phyloP scores from a whole-genome alignment of 345 rosid genomes.

The Moricandia arvensis region DNA sequence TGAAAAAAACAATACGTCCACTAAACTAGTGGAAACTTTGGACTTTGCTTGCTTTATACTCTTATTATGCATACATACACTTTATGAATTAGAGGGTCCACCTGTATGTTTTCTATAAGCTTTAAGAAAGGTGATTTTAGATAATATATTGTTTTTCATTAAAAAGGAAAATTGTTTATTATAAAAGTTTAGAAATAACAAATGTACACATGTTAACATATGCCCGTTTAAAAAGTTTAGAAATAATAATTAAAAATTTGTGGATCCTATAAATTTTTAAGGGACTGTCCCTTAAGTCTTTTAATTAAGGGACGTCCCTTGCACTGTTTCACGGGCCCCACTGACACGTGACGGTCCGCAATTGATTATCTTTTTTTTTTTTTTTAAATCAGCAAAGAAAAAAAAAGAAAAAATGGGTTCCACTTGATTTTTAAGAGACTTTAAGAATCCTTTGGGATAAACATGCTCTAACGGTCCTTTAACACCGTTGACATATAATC shows the following conservation, averaged over 20 bases:
- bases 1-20: slow-evolving; percentile 17
- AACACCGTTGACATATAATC: slow-evolving; percentile 40
- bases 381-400: no score
- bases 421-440: no score
- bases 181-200: neutral
- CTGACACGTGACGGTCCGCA: no score
- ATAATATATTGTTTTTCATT: neutral
- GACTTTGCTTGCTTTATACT: slow-evolving; percentile 43
- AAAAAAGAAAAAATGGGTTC: no score
- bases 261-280: no score
- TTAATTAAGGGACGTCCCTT: no score
- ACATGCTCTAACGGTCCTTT: slow-evolving; percentile 37
- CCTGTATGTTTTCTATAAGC: slow-evolving; percentile 18
- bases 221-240: no score
- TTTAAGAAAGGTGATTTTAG: slow-evolving; percentile 22
- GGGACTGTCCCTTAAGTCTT: no score
- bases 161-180: neutral
- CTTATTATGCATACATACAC: slow-evolving; percentile 28
- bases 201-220: neutral
- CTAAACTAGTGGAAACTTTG: slow-evolving; percentile 37
- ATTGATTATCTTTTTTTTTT: no score
- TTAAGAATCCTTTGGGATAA: no score
- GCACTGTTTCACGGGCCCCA: no score
- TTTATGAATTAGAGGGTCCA: slow-evolving; percentile 40
- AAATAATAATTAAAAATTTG: no score